Evolutionary conservation across 1,284 basidiomycete genomes (phyloP), one percentile per base, ranked within the genome.

Genomic region (Ustilago bromivora): DNA sequence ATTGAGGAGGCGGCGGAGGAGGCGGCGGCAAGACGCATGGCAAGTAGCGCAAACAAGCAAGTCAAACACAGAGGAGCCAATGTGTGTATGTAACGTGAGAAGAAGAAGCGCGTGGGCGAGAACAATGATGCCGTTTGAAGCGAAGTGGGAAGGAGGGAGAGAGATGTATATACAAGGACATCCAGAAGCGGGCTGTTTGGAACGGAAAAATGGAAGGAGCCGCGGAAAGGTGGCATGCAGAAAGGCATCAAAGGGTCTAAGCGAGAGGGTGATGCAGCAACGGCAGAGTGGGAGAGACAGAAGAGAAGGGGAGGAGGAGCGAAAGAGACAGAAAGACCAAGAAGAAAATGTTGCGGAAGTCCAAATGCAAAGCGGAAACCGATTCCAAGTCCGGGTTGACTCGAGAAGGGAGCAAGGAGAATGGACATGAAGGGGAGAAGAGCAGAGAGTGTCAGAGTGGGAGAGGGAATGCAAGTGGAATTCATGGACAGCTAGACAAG

Each of bases 161-260:
- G n/a, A 46, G 43, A 56, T 40, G 54, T 8, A 56, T 46, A 35
- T 46, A 5, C 40, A 57, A 57, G 31, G 56, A 40, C 46, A 41
- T 28, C n/a, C 40, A 57, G 56, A 57, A n/a, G 17, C 41, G n/a
- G 36, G 28, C 52, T 46, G 53, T 38, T 34, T 11, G 28, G 28
- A 55, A 57, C 57, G 70, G 57, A 72, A 67, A 67, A 67, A 67
- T 23, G 36, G 35, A 35, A 53, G 61, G 61, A 67, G 65, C 70
- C 65, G 61, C 69, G 49, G 58, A 61, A 43, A 41, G 38, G 13
- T 46, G 15, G 55, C 32, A 59, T 31, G 19, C 4, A 34, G 23
- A 32, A 41, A 53, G 51, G 49, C 49, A 51, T 5, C 49, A 51
- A 51, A 23, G 3, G 43, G n/a, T 8, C n/a, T 46, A 46, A 19